Evolutionary conservation across 768 basidiomycete species (phyloP).

Genomic region (Crassisporium funariophilum): DNA sequence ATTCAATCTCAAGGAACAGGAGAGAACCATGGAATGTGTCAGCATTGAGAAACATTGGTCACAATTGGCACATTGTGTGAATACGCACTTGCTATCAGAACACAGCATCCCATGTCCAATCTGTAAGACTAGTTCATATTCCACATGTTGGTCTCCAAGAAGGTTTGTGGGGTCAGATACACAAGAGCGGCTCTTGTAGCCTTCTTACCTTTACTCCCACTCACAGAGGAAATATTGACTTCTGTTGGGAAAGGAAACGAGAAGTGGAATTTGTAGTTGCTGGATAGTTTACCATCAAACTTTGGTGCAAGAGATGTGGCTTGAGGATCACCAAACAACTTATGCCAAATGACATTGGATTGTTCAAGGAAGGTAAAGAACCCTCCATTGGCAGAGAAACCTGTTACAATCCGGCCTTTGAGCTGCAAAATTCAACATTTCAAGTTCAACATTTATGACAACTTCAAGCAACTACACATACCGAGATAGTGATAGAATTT

Average conservation of each 20-base stretch:
- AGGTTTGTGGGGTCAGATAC: constrained; percentile 16
- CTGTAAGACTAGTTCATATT: constrained; percentile 14
- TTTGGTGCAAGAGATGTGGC: not conserved
- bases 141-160: constrained; percentile 12
- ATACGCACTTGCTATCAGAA: constrained; percentile 11
- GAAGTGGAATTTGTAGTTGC: constrained; percentile 12
- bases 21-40: too few species aligned
- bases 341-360: constrained; percentile 7
- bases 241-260: constrained; percentile 16
- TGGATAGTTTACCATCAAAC: constrained; percentile 9
- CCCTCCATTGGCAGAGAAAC: constrained; percentile 9
- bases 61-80: too few species aligned
- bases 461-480: constrained; percentile 24
- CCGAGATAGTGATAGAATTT: constrained; percentile 41
- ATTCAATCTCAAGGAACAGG: too few species aligned
- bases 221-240: constrained; percentile 3
- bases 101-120: constrained; percentile 14
- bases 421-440: constrained; percentile 5
- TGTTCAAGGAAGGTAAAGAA: constrained; percentile 13
- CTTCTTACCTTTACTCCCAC: not conserved
- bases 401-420: constrained; percentile 9
- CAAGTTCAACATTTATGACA: not conserved
- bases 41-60: too few species aligned
- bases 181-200: not conserved
- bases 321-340: constrained; percentile 1